These are phyloP conservation scores for Monosporascus sp. DNA, from an alignment of 2,329 filamentous ascomycete species.

Conservation along the genomic window DNA sequence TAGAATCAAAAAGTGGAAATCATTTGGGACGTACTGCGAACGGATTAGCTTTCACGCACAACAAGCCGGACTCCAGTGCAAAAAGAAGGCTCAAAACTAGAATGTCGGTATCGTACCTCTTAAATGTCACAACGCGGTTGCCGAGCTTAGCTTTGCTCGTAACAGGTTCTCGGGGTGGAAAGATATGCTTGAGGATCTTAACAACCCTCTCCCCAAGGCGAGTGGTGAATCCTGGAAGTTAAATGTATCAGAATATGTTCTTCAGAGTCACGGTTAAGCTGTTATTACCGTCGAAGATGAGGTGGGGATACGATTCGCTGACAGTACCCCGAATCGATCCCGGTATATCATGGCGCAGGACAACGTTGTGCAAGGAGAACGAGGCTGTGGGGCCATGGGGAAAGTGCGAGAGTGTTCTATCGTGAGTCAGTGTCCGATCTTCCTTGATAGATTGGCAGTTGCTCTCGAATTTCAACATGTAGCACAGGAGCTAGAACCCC, in stretches of 20 bases:
- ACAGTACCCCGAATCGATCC: slow-evolving; percentile 83
- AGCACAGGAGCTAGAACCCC: not conserved
- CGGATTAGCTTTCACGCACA: not conserved
- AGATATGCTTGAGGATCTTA: slow-evolving; percentile 89
- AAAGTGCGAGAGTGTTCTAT: slow-evolving; percentile 63
- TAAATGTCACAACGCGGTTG: slow-evolving; percentile 85
- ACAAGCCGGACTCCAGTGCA: too few relatives aligned
- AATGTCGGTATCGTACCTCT: slow-evolving; percentile 86
- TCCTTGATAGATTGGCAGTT: slow-evolving; percentile 84
- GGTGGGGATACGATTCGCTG: slow-evolving; percentile 85
- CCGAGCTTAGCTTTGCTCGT: slow-evolving; percentile 72
- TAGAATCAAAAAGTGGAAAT: too few relatives aligned
- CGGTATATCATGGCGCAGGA: slow-evolving; percentile 88
- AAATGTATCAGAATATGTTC: slow-evolving; percentile 2
- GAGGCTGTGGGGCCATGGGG: slow-evolving; percentile 77
- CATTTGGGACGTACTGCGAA: not conserved
- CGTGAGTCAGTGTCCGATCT: slow-evolving; percentile 44
- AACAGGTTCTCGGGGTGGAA: slow-evolving; percentile 77
- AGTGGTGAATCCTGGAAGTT: slow-evolving; percentile 60
- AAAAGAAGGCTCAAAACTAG: not conserved
- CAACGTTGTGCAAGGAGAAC: slow-evolving; percentile 88
- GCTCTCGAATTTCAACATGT: slow-evolving; percentile 37
- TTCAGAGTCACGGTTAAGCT: not conserved
- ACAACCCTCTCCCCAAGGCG: slow-evolving; percentile 75
- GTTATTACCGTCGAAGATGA: slow-evolving; percentile 73